Conservation (phyloP, 352 stramenopile species). For the Phytophthora cryptogea region DNA sequence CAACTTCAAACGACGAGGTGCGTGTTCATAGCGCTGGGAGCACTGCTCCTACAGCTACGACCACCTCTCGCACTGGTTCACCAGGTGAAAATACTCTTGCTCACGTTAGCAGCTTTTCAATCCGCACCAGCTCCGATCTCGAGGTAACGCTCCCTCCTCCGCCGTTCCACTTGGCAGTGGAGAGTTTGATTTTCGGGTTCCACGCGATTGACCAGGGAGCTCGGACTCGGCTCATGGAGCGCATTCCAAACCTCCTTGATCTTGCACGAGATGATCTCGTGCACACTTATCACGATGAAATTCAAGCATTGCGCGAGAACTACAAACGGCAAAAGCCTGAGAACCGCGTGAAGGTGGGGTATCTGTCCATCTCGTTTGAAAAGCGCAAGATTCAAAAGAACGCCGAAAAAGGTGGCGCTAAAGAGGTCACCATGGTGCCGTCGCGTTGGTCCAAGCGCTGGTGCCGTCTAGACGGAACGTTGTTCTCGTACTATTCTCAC, state of each 20-base stretch:
- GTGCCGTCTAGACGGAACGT: slow-evolving; percentile 77
- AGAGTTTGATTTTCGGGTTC: slow-evolving; percentile 80
- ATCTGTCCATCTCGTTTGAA: slow-evolving; percentile 77
- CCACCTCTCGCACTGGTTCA: slow-evolving; percentile 14
- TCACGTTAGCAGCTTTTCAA: slow-evolving; percentile 6
- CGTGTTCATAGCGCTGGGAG: slow-evolving; percentile 9
- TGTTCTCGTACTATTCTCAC: slow-evolving; percentile 84
- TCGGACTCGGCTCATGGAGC: slow-evolving; percentile 68
- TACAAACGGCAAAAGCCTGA: slow-evolving; percentile 82
- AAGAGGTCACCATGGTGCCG: slow-evolving; percentile 57
- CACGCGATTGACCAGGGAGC: slow-evolving; percentile 61
- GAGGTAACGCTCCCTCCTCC: slow-evolving; percentile 43
- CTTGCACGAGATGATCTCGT: slow-evolving; percentile 77
- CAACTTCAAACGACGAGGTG: slow-evolving; percentile 19
- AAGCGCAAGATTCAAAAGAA: slow-evolving; percentile 64
- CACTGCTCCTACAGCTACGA: slow-evolving; percentile 13
- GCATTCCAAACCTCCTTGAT: slow-evolving; percentile 69
- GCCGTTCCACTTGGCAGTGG: slow-evolving; percentile 61
- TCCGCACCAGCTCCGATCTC: slow-evolving; percentile 13
- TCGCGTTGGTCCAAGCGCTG: slow-evolving; percentile 86
- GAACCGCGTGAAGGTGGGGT: slow-evolving; percentile 82
- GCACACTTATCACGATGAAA: slow-evolving; percentile 87
- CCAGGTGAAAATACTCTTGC: slow-evolving; percentile 18
- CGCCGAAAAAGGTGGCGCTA: slow-evolving; percentile 48
- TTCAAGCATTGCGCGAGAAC: slow-evolving; percentile 80